Conservation (phyloP, 1,284 basidiomycete species). For the Macrocystidia cucumis region DNA sequence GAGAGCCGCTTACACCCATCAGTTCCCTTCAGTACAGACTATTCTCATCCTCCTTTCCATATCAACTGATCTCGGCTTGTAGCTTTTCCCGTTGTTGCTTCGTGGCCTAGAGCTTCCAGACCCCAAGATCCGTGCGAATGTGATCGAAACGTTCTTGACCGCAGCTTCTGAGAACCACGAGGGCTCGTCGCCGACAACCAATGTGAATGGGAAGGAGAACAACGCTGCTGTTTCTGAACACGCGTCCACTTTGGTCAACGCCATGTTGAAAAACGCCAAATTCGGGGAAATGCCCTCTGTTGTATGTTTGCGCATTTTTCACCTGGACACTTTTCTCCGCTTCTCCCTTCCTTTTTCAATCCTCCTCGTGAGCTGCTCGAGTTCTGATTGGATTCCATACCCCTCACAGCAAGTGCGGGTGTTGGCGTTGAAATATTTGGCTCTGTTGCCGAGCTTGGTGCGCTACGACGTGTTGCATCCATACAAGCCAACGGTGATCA, state of each 20-base stretch:
- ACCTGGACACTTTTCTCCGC: neutral
- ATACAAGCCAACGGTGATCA: slow-evolving; percentile 65
- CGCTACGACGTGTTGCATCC: slow-evolving; percentile 77
- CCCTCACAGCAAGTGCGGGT: slow-evolving; percentile 71
- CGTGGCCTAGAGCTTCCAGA: slow-evolving; percentile 79
- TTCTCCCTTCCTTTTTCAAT: too few species aligned
- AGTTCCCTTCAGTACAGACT: slow-evolving; percentile 66
- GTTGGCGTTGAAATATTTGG: slow-evolving; percentile 70
- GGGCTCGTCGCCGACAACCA: slow-evolving; percentile 42
- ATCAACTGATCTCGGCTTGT: slow-evolving; percentile 5
- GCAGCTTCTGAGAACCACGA: too few species aligned
- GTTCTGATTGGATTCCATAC: too few species aligned
- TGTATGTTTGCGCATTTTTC: slow-evolving; percentile 27
- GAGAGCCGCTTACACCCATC: slow-evolving; percentile 59
- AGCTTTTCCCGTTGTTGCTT: slow-evolving; percentile 87
- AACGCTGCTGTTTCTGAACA: slow-evolving; percentile 71
- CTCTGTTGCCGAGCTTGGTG: slow-evolving; percentile 64
- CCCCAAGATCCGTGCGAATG: slow-evolving; percentile 64
- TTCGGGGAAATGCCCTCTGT: slow-evolving; percentile 40
- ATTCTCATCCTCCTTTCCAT: neutral
- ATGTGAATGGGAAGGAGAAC: too few species aligned
- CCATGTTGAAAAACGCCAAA: slow-evolving; percentile 61
- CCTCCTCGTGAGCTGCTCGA: too few species aligned
- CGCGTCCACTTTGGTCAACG: slow-evolving; percentile 60
- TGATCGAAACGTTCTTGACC: slow-evolving; percentile 74